Evolutionary conservation across 352 stramenopile genomes (phyloP), one percentile per base, ranked within the genome.

Genomic region (Pythium utonaiense): DNA sequence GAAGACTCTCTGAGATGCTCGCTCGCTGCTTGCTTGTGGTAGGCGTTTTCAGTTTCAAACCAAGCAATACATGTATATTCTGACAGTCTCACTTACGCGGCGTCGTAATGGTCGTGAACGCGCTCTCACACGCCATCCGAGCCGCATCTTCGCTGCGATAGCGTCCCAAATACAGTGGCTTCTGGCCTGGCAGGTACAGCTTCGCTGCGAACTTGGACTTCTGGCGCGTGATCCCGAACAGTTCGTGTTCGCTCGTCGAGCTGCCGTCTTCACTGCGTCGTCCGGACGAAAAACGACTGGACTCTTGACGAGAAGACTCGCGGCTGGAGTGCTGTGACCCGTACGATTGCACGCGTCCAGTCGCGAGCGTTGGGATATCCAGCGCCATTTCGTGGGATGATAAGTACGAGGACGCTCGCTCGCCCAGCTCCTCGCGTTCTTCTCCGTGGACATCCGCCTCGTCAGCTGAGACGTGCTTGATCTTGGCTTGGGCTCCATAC

Each of bases 131-230:
- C 3, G 77, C 81, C 21, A 73, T 74, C 28, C 78, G 66, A 9
- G 81, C 81, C 3, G 81, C 77, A 6, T 73, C 76, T 70, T 89
- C 75, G 31, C 66, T 88, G 54, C 78, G 79, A 67, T 85, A 91
- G 28, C 81, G 69, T 3, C 81, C 81, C 6, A 91, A 51, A 36
- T 91, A 89, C 10, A 91, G 68, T 28, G 77, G 79, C 12, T 89
- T 91, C 41, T 88, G 79, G 0, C 78, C 79, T 8, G 69, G 63
- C 21, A 89, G 52, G 51, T 86, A 71, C 27, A 91, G 62, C 31
- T 82, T 81, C 41, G 81, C 81, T 3, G 73, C 71, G 58, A 77
- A 89, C 34, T 75, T 85, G 45, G 68, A 75, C 17, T 87, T 84
- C 65, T 91, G 77, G 17, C 64, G 66, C 9, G 78, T 86, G 41